A percentile compares a stretch with the other conserved stretches of the same genome.
Evolutionary conservation across 352 stramenopile genomes (phyloP).

Genomic region (Pythium brassicae): DNA sequence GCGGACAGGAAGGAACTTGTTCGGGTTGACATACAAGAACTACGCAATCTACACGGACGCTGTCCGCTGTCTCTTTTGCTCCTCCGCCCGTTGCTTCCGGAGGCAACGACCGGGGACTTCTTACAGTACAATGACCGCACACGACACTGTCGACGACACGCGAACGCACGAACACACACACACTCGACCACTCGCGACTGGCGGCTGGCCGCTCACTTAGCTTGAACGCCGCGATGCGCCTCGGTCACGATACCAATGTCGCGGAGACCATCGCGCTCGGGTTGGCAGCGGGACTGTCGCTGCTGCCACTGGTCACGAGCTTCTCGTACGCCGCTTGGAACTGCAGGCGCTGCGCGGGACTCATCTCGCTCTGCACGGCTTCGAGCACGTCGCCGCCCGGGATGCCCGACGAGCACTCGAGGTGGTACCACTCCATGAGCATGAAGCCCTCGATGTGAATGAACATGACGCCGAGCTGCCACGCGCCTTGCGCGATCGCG

Average conservation of each 20-base stretch:
- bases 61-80: not conserved
- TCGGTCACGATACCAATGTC: slow-evolving; percentile 12
- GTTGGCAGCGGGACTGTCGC: not conserved
- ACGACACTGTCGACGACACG: not conserved
- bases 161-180: slow-evolving; percentile 1
- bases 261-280: slow-evolving; percentile 6
- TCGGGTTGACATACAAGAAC: not conserved
- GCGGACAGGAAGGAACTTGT: not conserved
- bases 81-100: not conserved
- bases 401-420: slow-evolving; percentile 53
- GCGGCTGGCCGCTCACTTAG: too few relatives aligned
- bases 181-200: not conserved
- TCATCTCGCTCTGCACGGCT: slow-evolving; percentile 66
- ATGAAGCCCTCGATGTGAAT: slow-evolving; percentile 84
- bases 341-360: slow-evolving; percentile 37
- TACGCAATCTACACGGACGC: not conserved
- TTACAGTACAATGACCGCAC: not conserved
- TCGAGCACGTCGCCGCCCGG: slow-evolving; percentile 51
- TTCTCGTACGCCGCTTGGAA: slow-evolving; percentile 42
- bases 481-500: slow-evolving; percentile 55
- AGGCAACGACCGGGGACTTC: not conserved
- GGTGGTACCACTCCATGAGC: slow-evolving; percentile 85
- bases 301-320: slow-evolving; percentile 1
- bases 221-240: not conserved
- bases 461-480: slow-evolving; percentile 82